A percentile compares a stretch with the other conserved stretches of the same genome.
Conservation (phyloP, 1,284 basidiomycete species). For the Moesziomyces sp. region DNA sequence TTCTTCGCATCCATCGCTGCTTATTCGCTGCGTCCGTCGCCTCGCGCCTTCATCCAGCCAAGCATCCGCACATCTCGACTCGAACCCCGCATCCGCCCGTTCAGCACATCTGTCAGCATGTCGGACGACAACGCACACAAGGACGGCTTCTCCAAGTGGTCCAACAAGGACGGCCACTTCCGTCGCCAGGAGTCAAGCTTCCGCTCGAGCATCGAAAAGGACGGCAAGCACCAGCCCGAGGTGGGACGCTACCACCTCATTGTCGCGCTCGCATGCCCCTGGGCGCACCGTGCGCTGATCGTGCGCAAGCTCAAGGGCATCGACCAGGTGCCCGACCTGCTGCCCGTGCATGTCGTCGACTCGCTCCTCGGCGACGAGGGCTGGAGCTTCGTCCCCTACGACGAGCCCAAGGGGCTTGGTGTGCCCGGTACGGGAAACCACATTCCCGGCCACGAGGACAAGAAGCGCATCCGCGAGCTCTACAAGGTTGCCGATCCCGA, state of each 20-base stretch:
- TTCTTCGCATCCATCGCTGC: neutral
- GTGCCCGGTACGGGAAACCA: constrained; percentile 56
- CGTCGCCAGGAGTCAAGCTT: constrained; percentile 80
- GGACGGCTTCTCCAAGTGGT: constrained; percentile 54
- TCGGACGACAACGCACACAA: constrained; percentile 38
- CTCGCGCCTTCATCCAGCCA: neutral
- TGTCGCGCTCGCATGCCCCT: constrained; percentile 72
- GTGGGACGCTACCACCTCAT: constrained; percentile 73
- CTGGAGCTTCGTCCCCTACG: constrained; percentile 81
- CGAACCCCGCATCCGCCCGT: neutral
- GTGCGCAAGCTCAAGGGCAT: constrained; percentile 90
- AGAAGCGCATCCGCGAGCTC: constrained; percentile 82
- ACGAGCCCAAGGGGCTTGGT: constrained; percentile 42
- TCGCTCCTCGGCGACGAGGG: constrained; percentile 84
- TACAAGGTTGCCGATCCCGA: constrained; percentile 80
- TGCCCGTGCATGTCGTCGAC: constrained; percentile 73
- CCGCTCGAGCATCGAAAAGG: constrained; percentile 77
- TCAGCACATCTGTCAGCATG: constrained; percentile 1
- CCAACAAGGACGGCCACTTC: constrained; percentile 80
- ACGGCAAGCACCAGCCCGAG: constrained; percentile 82
- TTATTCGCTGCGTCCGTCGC: neutral
- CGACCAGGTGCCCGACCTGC: constrained; percentile 81
- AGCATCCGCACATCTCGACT: neutral
- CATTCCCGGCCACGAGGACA: constrained; percentile 64
- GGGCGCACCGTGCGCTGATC: constrained; percentile 93